Evolutionary conservation across 768 basidiomycete species (phyloP).

Genomic region (Cyclocybe cylindracea): DNA sequence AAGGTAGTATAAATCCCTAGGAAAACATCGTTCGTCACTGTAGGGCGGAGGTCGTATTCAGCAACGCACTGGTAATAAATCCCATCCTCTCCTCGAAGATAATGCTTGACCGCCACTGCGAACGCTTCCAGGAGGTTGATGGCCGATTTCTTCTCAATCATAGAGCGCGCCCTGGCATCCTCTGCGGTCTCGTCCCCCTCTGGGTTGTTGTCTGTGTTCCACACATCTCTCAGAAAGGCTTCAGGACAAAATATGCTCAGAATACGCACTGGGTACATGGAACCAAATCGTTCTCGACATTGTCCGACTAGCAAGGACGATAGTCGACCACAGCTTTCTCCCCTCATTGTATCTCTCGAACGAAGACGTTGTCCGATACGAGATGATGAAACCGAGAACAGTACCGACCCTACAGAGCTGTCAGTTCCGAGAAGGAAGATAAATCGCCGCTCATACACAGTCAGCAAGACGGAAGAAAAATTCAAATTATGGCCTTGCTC

Average conservation of each 20-base stretch:
- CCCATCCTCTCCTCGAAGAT: constrained; percentile 60
- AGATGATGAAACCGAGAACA: constrained; percentile 74
- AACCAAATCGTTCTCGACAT: constrained; percentile 69
- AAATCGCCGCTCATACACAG: constrained; percentile 50
- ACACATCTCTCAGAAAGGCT: not conserved
- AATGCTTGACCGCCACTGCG: constrained; percentile 68
- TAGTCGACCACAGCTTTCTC: constrained; percentile 65
- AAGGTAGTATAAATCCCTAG: constrained; percentile 63
- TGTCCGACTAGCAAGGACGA: constrained; percentile 57
- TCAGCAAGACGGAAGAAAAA: constrained; percentile 59
- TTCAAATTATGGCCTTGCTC: constrained; percentile 39
- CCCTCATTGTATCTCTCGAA: constrained; percentile 82
- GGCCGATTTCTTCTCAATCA: constrained; percentile 69
- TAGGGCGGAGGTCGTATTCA: not conserved
- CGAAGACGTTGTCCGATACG: constrained; percentile 70
- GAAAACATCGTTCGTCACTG: not conserved
- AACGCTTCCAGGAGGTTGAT: constrained; percentile 71
- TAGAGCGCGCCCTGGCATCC: constrained; percentile 41
- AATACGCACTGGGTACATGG: constrained; percentile 55
- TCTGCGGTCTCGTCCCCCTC: constrained; percentile 19
- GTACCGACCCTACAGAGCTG: constrained; percentile 47
- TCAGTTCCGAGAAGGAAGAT: not conserved
- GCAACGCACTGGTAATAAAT: constrained; percentile 43
- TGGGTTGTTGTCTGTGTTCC: constrained; percentile 21
- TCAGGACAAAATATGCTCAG: not conserved